Evolutionary conservation across 768 basidiomycete species (phyloP), one percentile per base, ranked within the genome.

Genomic region (Phanerochaete sordida): DNA sequence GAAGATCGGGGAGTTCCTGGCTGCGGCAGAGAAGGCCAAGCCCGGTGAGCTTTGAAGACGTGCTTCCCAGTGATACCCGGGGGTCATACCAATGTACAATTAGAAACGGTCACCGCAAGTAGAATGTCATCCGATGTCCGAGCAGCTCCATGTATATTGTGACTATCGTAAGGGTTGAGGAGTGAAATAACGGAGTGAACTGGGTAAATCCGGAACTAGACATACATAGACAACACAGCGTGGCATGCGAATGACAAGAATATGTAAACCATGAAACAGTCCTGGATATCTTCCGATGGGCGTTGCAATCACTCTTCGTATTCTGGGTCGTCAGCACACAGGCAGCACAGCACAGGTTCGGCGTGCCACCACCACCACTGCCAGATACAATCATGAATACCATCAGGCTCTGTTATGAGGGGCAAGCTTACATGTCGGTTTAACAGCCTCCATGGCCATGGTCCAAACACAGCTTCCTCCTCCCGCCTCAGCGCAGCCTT

Each of bases 301-400:
- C 12, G 46, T 56, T 15, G 39, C 48, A 45, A 50, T 66, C 58
- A 76, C 31, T 75, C 73, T 47, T 86, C 84, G 2, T 79, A 76
- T 9, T 90, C 89, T 15, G 80, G 76, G 31, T 81, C 70, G 61
- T 74, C 77, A 9, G 70, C 66, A 68, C 84, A 87, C 54, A 79
- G 78, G 71, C 87, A 91, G 65, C 84, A 85, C 11, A 88, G 54
- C 21, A 88, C 68, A 4, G 85, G 83, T 64, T 88, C 83, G 1
- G 88, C 54, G 56, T 84, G 82, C 88, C 87, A 88, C 86, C 86
- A 84, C 91, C 91, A 93, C 90, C 91, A 92, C 91, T 92, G 63
- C 55, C 7, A 27, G 39, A 37, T 13, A 23, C 1, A 37, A 37
- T 21, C 30, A 52, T 56, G 33, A 15, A 37, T 21, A 39, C 21